phyloP scores from a whole-genome alignment of 2,329 filamentous ascomycete species.

The Phoma sp. region DNA sequence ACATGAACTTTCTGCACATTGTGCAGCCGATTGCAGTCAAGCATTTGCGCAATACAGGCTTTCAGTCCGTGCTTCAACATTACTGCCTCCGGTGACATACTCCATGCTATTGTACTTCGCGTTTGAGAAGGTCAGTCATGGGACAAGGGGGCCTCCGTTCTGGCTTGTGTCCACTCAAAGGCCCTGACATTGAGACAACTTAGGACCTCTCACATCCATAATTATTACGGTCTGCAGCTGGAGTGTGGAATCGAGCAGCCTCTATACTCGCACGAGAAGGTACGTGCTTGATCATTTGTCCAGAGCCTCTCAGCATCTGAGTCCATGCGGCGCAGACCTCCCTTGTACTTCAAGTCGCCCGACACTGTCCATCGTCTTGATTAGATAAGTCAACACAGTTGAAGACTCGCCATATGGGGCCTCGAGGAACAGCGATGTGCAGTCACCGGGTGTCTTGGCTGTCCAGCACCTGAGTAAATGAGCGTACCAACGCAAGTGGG shows the following conservation, averaged over 20 bases:
- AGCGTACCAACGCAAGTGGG: conserved; percentile 52
- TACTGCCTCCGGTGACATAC: background rate
- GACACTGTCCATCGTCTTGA: conserved; percentile 40
- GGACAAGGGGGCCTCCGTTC: conserved; percentile 43
- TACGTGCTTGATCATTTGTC: conserved; percentile 43
- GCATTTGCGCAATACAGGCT: no score
- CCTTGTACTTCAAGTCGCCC: conserved; percentile 38
- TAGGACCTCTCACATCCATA: conserved; percentile 18
- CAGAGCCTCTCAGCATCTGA: conserved; percentile 37
- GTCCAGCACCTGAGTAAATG: conserved; percentile 30
- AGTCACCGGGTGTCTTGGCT: conserved; percentile 40
- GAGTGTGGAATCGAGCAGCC: background rate
- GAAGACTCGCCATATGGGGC: conserved; percentile 39
- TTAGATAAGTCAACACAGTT: conserved; percentile 39
- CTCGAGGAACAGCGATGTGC: conserved; percentile 35
- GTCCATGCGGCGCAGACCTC: conserved; percentile 36
- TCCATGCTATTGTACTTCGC: conserved; percentile 33
- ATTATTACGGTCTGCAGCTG: background rate
- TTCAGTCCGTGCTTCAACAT: no score
- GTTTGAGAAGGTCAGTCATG: conserved; percentile 41
- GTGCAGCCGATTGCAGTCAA: no score
- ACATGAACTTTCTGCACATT: no score
- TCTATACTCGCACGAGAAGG: conserved; percentile 14
- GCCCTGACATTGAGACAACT: conserved; percentile 38
- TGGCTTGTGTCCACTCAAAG: conserved; percentile 35